A percentile compares a stretch with the other conserved stretches of the same genome.
phyloP scores from a whole-genome alignment of 768 basidiomycete genomes.

The Dentipellis fragilis region DNA sequence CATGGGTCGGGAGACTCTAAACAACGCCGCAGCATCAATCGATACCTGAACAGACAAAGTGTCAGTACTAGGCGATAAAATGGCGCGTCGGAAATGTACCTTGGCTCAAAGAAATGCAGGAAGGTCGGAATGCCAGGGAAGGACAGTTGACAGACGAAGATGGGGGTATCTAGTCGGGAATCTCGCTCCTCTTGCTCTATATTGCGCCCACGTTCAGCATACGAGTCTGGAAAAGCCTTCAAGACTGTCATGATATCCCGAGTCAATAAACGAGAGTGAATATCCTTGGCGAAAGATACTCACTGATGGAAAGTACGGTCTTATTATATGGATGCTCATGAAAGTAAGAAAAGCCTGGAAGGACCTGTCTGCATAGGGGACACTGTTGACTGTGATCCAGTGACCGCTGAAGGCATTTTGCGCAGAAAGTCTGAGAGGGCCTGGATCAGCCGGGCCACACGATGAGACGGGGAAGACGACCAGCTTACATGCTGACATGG shows the following conservation, averaged over 20 bases:
- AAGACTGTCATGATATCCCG: constrained; percentile 34
- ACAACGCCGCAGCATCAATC: constrained; percentile 94
- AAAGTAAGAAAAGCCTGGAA: constrained; percentile 71
- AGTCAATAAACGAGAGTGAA: constrained; percentile 3
- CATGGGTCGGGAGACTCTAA: constrained; percentile 65
- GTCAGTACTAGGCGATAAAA: neutral
- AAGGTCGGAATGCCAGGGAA: constrained; percentile 89
- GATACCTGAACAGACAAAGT: constrained; percentile 41
- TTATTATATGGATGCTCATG: constrained; percentile 74
- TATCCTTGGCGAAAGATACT: constrained; percentile 5
- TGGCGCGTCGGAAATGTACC: constrained; percentile 25
- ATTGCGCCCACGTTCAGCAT: constrained; percentile 52
- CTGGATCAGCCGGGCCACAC: constrained; percentile 1
- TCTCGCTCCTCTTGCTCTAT: constrained; percentile 72
- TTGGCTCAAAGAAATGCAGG: constrained; percentile 90
- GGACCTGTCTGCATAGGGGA: constrained; percentile 74
- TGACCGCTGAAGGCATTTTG: constrained; percentile 79
- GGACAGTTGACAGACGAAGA: constrained; percentile 82
- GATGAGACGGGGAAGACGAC: constrained; percentile 2
- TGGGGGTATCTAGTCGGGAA: constrained; percentile 75
- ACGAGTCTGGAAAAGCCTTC: constrained; percentile 55
- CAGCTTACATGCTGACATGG: constrained; percentile 86
- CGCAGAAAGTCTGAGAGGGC: constrained; percentile 71
- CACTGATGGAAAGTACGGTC: constrained; percentile 60
- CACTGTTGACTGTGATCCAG: constrained; percentile 79